phyloP scores from a whole-genome alignment of 768 basidiomycete species.

The Russula ochroleuca region DNA sequence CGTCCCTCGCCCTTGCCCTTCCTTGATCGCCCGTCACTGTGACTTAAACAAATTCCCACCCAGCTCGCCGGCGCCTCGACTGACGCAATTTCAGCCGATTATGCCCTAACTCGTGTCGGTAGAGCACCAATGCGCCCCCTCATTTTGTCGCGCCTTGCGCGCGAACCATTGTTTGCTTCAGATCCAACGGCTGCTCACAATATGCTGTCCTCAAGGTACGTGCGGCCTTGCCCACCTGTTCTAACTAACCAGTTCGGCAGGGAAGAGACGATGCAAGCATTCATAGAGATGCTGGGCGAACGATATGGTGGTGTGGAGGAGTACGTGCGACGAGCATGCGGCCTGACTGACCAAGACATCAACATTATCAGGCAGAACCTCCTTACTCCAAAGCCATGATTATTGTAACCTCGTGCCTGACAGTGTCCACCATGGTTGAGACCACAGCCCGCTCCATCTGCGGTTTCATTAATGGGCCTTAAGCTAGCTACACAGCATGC shows the following conservation, averaged over 20 bases:
- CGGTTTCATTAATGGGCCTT: constrained; percentile 2
- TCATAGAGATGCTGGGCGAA: constrained; percentile 54
- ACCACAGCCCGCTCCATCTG: background rate
- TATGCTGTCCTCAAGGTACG: constrained; percentile 75
- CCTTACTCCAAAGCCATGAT: constrained; percentile 31
- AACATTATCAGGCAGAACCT: constrained; percentile 55
- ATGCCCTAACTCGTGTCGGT: constrained; percentile 71
- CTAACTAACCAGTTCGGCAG: constrained; percentile 36
- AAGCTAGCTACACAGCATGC: constrained; percentile 4
- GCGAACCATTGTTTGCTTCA: constrained; percentile 68
- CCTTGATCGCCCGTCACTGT: background rate
- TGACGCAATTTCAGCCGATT: constrained; percentile 63
- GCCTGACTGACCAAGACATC: constrained; percentile 62
- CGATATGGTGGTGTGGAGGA: constrained; percentile 65
- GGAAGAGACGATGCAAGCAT: constrained; percentile 71
- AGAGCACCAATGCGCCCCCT: constrained; percentile 72
- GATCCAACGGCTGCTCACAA: constrained; percentile 75
- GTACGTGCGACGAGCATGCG: constrained; percentile 55
- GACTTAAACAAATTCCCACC: too few species aligned
- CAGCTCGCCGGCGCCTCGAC: constrained; percentile 73
- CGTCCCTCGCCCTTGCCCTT: constrained; percentile 1
- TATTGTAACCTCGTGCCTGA: background rate
- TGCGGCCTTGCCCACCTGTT: background rate
- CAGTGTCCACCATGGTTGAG: background rate
- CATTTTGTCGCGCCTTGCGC: constrained; percentile 62